These are phyloP conservation scores for Citrullus mucosospermus DNA, from an alignment of 306 rosid genomes.

Conservation along the genomic window DNA sequence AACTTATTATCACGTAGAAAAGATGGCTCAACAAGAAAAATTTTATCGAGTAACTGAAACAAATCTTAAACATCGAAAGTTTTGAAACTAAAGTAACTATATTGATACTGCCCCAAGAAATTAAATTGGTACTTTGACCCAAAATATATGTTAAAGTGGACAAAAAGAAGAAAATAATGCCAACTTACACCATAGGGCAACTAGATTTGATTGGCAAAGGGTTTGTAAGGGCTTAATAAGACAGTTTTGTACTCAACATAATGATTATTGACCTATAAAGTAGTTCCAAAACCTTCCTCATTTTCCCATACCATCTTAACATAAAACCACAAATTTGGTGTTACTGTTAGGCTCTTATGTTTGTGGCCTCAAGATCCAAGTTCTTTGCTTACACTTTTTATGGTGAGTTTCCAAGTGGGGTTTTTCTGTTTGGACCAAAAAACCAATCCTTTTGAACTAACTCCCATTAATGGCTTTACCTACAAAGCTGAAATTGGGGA, in stretches of 20 bases:
- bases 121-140: background rate
- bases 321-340: background rate
- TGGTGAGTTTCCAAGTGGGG: background rate
- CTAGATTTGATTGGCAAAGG: background rate
- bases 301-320: background rate
- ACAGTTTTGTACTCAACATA: background rate
- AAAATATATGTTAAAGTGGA: background rate
- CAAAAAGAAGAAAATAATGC: background rate
- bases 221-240: background rate
- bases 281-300: background rate
- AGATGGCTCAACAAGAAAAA: no score
- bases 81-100: no score
- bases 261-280: background rate
- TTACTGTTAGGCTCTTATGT: background rate
- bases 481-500: background rate
- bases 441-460: background rate
- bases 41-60: no score
- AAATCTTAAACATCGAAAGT: no score
- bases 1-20: no score
- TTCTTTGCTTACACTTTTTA: background rate
- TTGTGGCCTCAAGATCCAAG: background rate
- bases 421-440: background rate
- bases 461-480: constrained; percentile 1
- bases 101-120: no score
- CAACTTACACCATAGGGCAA: background rate